Base-by-base conservation (phyloP, 2,329 filamentous ascomycete species). In the Thermomyces lanuginosus region DNA sequence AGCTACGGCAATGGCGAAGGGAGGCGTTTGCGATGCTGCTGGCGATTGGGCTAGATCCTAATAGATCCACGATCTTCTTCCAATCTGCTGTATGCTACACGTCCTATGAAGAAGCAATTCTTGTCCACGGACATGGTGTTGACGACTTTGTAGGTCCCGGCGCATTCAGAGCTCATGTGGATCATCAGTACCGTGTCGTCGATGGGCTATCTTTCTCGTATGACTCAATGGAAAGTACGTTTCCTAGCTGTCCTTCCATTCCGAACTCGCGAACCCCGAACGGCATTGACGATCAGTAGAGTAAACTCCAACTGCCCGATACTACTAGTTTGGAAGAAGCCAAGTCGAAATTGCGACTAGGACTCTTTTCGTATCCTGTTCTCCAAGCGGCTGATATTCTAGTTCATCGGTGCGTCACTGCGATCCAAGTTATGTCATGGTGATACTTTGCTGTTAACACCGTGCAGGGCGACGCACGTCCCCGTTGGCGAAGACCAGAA, bases 181-280 rank as follows among this genome's bases (percentile, higher is more conserved):
- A 83, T 95, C 45, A 58, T 98, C 35, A 86, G 81, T 46, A 93
- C 84, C 39, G 78, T 79, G 27, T 80, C 89, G 13, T 86, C 80
- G 4, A 83, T 89, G 53, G 89, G 89, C 20, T 92, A 92, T 54
- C 60, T 98, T n/a, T 77, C 77, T 6, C 67, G 89, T n/a, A 98
- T 98, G 89, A 95, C 89, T 15, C 89, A 95, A 53, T 98, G 89
- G 84, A 98, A 98, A 72, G 82, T 81, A 45, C 37, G 45, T 33
- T 10, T 25, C 21, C 20, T 26, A 14, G 21, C 3, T 11, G n/a
- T n/a, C n/a, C n/a, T n/a, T n/a, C n/a, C n/a, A n/a, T n/a, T n/a
- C n/a, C n/a, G n/a, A n/a, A n/a, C n/a, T n/a, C n/a, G n/a, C n/a
- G n/a, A n/a, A n/a, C 8, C 2, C 10, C 4, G 15, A 29, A 26